A percentile compares a stretch with the other conserved stretches of the same genome.
phyloP scores from a whole-genome alignment of 2,329 filamentous ascomycete genomes.

The Cladosporium halotolerans region DNA sequence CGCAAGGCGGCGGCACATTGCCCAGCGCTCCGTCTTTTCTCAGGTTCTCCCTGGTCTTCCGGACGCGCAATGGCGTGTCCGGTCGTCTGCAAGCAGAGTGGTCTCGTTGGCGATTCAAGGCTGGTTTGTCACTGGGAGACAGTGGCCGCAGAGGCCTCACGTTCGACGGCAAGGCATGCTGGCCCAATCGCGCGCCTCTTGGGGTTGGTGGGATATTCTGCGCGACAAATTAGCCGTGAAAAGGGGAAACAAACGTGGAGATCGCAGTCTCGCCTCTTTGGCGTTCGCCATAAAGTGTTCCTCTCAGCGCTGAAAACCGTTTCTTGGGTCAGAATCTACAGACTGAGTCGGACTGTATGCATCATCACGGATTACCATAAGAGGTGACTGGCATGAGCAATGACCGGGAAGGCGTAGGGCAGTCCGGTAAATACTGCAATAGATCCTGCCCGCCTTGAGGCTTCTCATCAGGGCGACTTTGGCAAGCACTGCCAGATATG shows the following conservation, averaged over 20 bases:
- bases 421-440: too few species aligned
- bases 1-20: constrained; percentile 8
- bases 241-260: background rate
- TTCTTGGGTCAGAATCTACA: too few species aligned
- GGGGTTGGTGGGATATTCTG: constrained; percentile 8
- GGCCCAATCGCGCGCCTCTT: background rate
- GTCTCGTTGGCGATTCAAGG: constrained; percentile 25
- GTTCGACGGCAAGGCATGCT: background rate
- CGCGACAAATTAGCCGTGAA: background rate
- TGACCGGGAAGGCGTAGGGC: too few species aligned
- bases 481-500: too few species aligned
- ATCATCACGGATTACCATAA: too few species aligned
- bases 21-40: constrained; percentile 14
- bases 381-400: too few species aligned
- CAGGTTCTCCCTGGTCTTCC: constrained; percentile 32
- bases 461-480: too few species aligned
- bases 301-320: too few species aligned
- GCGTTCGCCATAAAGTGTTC: constrained; percentile 18
- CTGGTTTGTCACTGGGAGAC: constrained; percentile 27
- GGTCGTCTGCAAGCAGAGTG: constrained; percentile 26
- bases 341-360: too few species aligned
- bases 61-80: constrained; percentile 29
- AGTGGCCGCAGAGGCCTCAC: background rate
- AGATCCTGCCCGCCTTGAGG: too few species aligned
- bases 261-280: constrained; percentile 22